Evolutionary conservation across 371 early-diverging fungal species (phyloP).

Genomic region (Vairimorpha apis): DNA sequence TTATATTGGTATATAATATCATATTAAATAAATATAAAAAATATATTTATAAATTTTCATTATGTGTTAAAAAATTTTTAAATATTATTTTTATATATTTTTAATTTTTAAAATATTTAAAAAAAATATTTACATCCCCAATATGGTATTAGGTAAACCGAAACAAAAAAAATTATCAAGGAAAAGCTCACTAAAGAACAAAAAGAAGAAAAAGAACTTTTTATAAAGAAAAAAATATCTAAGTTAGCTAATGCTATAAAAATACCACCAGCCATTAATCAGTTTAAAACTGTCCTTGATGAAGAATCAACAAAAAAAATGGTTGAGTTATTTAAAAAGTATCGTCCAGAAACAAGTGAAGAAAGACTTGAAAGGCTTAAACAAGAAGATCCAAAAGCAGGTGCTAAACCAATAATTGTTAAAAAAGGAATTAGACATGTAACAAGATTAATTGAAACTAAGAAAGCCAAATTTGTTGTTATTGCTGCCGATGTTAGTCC

Average conservation of each 20-base stretch:
- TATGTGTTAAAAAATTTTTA: not conserved
- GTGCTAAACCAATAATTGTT: constrained; percentile 85
- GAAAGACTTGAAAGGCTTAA: constrained; percentile 87
- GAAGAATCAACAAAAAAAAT: constrained; percentile 79
- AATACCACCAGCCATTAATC: constrained; percentile 97
- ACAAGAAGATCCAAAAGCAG: constrained; percentile 72
- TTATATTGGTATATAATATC: no score
- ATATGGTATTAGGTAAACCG: constrained; percentile 41
- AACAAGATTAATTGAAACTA: constrained; percentile 85
- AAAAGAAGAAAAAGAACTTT: constrained; percentile 32
- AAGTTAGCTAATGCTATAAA: constrained; percentile 90
- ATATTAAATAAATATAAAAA: no score
- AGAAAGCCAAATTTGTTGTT: constrained; percentile 94
- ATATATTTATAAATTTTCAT: no score
- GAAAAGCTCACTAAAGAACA: constrained; percentile 32
- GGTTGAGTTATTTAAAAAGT: constrained; percentile 91
- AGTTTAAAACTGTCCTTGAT: constrained; percentile 90
- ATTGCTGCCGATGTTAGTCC: constrained; percentile 99
- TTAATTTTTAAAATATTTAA: not conserved
- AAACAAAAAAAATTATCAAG: constrained; percentile 13
- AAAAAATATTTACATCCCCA: constrained; percentile 9
- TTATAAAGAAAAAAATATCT: constrained; percentile 62
- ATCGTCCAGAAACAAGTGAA: constrained; percentile 88
- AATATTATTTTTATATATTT: no score
- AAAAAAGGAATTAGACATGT: constrained; percentile 99